Evolutionary conservation across 805 yeast species (phyloP).

Genomic region (Isabelozyma pseudorhagii): DNA sequence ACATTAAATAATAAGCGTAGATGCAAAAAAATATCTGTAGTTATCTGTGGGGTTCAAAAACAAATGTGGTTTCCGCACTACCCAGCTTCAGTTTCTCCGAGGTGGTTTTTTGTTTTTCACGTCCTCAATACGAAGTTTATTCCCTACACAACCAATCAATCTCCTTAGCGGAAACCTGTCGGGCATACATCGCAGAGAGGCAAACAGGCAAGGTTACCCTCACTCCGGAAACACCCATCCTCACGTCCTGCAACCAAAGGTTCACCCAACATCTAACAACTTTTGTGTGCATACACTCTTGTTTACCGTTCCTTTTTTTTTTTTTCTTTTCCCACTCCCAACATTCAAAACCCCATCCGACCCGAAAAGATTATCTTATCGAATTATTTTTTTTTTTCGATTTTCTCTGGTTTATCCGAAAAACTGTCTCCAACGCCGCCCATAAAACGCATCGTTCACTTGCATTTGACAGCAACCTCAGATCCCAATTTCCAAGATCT

Average conservation of each 20-base stretch:
- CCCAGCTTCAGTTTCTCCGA: neutral
- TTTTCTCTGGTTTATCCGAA: neutral
- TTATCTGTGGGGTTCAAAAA: neutral
- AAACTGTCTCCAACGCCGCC: neutral
- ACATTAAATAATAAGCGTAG: neutral
- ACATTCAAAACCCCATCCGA: neutral
- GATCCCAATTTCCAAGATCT: neutral
- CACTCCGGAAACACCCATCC: no score
- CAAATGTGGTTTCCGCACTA: neutral
- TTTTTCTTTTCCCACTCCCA: neutral
- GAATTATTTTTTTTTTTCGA: no score
- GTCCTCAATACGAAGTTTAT: neutral
- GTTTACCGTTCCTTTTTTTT: neutral
- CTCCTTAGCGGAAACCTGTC: neutral
- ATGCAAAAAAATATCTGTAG: neutral
- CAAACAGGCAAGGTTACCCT: no score
- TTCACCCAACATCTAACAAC: neutral
- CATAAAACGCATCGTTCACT: neutral
- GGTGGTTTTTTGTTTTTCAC: neutral
- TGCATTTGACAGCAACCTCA: neutral
- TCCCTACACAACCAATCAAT: neutral
- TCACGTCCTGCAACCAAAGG: neutral
- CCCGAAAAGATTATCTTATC: no score
- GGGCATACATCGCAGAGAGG: neutral
- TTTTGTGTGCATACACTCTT: neutral